Base-by-base conservation (phyloP, 2,329 filamentous ascomycete species). In the Aschersonia sp. region DNA sequence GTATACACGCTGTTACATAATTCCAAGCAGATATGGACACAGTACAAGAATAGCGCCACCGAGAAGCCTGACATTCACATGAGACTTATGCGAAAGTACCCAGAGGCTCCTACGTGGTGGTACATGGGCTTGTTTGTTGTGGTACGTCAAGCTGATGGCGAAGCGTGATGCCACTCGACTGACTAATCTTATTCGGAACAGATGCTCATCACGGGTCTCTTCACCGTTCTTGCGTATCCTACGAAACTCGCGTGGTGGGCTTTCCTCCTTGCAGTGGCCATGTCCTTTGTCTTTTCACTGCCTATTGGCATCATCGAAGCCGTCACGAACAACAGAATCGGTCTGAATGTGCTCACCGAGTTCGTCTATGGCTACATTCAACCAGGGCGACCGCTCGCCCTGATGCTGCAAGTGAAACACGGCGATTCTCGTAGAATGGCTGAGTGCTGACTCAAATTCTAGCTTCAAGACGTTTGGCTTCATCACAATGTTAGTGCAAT, bases 281-380 rank as follows among this genome's bases (percentile, higher is more conserved):
- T 87, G 50, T 76, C 82, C 0, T 75, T 78, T 48, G 62, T 71
- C 6, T 86, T 84, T 59, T 69, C 80, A 6, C 63, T 86, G 9
- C 82, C 82, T 0, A 80, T 81, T 44, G 79, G 79, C 41, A 84
- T 86, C 50, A 77, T 87, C 35, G 74, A 84, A 56, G 84, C 81
- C 40, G 71, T 81, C 4, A 84, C 83, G 4, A 80, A 85, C 57
- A 81, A 82, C 60, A 68, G 85, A 66, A 80, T 86, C 40, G 82
- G 81, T 2, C 67, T 88, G 38, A 88, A 88, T 52, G 82, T 89
- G 30, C 66, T 88, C 52, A 85, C 82, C 1, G 83, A 86, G 64
- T 85, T 87, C 53, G 67, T 89, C 4, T 78, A 80, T 50, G 84
- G 84, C 1, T 88, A 88, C 56, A 84, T 88, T 56, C 81, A 85